Evolutionary conservation across 192 early-diverging fungal species (phyloP).

Genomic region (Chytriomyces hyalinus): DNA sequence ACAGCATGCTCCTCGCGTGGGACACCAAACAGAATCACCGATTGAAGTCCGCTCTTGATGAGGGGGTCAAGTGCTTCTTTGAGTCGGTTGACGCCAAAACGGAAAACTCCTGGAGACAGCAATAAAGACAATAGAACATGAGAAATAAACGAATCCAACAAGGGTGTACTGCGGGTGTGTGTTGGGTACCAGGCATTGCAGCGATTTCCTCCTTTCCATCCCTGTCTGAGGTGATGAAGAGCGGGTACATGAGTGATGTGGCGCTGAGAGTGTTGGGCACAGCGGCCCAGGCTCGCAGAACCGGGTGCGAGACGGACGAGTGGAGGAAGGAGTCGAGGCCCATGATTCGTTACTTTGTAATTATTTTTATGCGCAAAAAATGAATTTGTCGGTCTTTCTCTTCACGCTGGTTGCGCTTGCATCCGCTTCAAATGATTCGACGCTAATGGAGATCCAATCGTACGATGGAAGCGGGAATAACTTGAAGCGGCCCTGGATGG

Average conservation of each 20-base stretch:
- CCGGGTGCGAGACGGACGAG: conserved; percentile 83
- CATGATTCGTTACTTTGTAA: no score
- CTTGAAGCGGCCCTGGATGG: conserved; percentile 7
- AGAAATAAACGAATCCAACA: background rate
- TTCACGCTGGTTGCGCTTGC: no score
- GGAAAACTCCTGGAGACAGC: conserved; percentile 10
- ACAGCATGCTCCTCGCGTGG: conserved; percentile 71
- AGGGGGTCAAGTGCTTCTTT: conserved; percentile 78
- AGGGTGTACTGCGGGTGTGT: background rate
- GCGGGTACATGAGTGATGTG: conserved; percentile 85
- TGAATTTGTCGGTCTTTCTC: no score
- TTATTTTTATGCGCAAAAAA: no score
- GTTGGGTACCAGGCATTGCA: conserved; percentile 72
- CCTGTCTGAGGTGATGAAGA: conserved; percentile 88
- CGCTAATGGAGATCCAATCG: conserved; percentile 4
- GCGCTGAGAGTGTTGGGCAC: conserved; percentile 56
- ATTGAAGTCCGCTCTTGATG: conserved; percentile 83
- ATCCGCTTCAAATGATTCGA: no score
- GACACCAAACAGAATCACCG: conserved; percentile 94
- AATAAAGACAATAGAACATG: no score
- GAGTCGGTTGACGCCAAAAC: conserved; percentile 78
- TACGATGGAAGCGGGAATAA: conserved; percentile 42
- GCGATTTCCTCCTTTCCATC: conserved; percentile 77
- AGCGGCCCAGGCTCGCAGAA: conserved; percentile 79
- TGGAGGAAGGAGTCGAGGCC: conserved; percentile 67